These are phyloP conservation scores for Dictyostelium gargantuum DNA, from an alignment of 208 protist genomes.

Conservation along the genomic window DNA sequence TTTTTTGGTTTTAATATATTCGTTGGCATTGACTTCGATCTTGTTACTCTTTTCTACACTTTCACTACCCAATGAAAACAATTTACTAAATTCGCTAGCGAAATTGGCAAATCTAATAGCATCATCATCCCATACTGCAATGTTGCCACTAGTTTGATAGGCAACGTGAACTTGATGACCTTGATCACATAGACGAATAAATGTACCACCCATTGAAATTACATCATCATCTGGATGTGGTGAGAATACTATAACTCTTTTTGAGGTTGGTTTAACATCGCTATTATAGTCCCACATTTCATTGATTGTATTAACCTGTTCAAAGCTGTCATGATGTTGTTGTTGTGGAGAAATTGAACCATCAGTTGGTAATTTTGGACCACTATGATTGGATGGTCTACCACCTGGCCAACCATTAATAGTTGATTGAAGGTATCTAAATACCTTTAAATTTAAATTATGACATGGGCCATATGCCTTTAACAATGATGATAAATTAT, in stretches of 20 bases:
- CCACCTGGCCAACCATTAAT: slow-evolving; percentile 74
- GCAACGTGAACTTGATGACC: slow-evolving; percentile 71
- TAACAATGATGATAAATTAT: slow-evolving; percentile 64
- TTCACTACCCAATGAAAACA: slow-evolving; percentile 21
- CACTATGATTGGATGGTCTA: background rate
- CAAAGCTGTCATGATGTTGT: background rate
- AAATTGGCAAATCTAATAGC: slow-evolving; percentile 69
- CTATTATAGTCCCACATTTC: background rate
- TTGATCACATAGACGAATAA: slow-evolving; percentile 72
- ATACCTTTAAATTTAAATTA: slow-evolving; percentile 73
- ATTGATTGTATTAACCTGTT: background rate
- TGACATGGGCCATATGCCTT: slow-evolving; percentile 65
- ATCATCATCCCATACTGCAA: slow-evolving; percentile 78
- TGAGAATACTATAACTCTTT: slow-evolving; percentile 82
- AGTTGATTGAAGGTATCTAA: slow-evolving; percentile 58
- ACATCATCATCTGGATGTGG: slow-evolving; percentile 88
- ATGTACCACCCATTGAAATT: slow-evolving; percentile 84
- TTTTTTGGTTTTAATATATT: slow-evolving; percentile 56
- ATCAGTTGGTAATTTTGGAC: background rate
- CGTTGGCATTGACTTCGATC: background rate
- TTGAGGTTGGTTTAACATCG: slow-evolving; percentile 32
- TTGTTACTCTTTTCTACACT: background rate
- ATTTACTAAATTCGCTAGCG: slow-evolving; percentile 48
- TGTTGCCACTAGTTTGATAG: slow-evolving; percentile 69
- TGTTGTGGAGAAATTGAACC: background rate